Base-by-base conservation (phyloP, 306 rosid genomes). In the Prosopis cineraria region DNA sequence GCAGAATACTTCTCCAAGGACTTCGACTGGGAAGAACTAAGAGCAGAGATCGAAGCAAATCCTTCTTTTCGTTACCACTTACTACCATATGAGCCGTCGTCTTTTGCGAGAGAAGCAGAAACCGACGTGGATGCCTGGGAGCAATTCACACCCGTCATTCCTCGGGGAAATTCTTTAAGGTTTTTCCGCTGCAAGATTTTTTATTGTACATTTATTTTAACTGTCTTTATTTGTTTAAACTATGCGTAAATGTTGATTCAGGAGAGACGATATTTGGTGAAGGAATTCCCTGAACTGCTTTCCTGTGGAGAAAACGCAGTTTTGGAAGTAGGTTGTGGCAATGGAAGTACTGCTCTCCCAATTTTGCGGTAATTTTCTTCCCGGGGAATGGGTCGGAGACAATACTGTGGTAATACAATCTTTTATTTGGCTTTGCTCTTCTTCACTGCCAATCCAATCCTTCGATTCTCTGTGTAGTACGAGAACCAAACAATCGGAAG, bases 141-240 rank as follows among this genome's bases (percentile, higher is more conserved):
- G 56, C 85, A 79, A 44, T 95, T 81, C 97, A 92, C 83, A 74
- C n/a, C 56, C 97, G 98, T 27, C 98, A 95, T 69, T 81, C 92
- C 73, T 81, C 98, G 20, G 98, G 97, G 0, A 95, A 84, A 88
- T 95, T 95, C 91, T 95, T 95, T 86, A 95, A 92, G 97, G 96
- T 91, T 29, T 31, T 36, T 6, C 44, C 39, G 40, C 58, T 27
- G 29, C 56, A 2, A 6, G 7, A 66, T 67, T 67, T 52, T 41
- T 41, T 25, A 30, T 43, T 24, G 19, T 8, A 44, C 3, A 25
- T 13, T 11, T 39, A 3, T 66, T 56, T 68, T 12, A 1, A 24
- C 39, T 16, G 16, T 22, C 14, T 55, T 31, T 13, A 13, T 67
- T 16, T n/a, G 43, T 12, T 40, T 67, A 12, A 67, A 22, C n/a